A percentile compares a stretch with the other conserved stretches of the same genome.
phyloP scores from a whole-genome alignment of 2,329 filamentous ascomycete species.

The Balansia obtecta region DNA sequence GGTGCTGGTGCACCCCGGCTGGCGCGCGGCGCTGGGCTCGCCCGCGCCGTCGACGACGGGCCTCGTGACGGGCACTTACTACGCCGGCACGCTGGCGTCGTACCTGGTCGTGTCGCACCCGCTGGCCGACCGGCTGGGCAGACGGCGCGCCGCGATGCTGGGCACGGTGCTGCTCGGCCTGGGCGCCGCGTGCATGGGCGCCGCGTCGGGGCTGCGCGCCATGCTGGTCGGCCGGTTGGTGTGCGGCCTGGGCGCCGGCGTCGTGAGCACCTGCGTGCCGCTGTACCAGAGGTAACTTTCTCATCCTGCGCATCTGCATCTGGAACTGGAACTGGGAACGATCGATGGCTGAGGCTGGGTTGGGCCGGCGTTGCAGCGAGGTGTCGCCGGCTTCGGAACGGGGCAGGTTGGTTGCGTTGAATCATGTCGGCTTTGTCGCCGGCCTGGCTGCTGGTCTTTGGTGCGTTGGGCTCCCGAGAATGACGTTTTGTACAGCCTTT shows the following conservation, averaged over 20 bases:
- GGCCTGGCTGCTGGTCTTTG: conserved; percentile 43
- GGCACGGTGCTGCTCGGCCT: conserved; percentile 34
- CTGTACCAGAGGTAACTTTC: conserved; percentile 34
- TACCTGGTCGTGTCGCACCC: conserved; percentile 42
- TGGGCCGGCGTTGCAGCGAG: conserved; percentile 28
- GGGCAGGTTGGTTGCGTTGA: conserved; percentile 44
- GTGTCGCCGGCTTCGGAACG: conserved; percentile 39
- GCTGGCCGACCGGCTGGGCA: conserved; percentile 36
- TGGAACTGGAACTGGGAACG: too few species aligned
- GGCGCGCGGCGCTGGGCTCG: conserved; percentile 31
- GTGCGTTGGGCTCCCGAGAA: too few species aligned
- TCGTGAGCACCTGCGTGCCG: conserved; percentile 44
- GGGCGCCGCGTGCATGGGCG: conserved; percentile 36
- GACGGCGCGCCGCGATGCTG: conserved; percentile 35
- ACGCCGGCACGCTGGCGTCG: conserved; percentile 41
- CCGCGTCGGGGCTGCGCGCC: conserved; percentile 30
- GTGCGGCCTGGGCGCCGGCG: conserved; percentile 38
- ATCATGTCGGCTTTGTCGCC: conserved; percentile 44
- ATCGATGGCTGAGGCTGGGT: too few species aligned
- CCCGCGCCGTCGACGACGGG: conserved; percentile 34
- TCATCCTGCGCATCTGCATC: too few species aligned
- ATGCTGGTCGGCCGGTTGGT: conserved; percentile 39
- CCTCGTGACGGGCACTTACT: conserved; percentile 44
- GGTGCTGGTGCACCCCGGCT: conserved; percentile 43
- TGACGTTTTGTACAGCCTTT: not conserved